phyloP scores from a whole-genome alignment of 1,139 yeast species.

The Geotrichum restrictum region DNA sequence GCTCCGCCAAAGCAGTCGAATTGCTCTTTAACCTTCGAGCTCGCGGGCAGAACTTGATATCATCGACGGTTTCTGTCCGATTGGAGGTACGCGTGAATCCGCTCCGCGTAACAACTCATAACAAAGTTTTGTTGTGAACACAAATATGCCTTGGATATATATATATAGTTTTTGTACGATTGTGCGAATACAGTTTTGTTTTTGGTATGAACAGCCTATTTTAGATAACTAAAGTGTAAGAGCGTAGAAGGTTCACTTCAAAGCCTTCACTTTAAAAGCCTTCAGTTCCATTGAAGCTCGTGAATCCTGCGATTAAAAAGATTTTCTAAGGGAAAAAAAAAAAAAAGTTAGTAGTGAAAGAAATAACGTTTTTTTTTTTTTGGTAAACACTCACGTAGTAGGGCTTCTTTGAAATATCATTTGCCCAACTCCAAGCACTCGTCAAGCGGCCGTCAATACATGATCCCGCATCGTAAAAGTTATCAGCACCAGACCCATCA shows the following conservation, averaged over 20 bases:
- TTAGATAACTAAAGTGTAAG: too few species aligned
- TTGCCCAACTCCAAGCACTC: constrained; percentile 77
- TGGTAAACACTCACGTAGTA: constrained; percentile 46
- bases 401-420: constrained; percentile 57
- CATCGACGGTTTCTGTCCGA: neutral
- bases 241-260: too few species aligned
- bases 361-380: too few species aligned
- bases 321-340: constrained; percentile 40
- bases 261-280: constrained; percentile 46
- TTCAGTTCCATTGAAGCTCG: constrained; percentile 70
- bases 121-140: neutral
- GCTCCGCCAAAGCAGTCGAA: constrained; percentile 9
- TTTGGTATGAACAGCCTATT: neutral
- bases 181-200: neutral
- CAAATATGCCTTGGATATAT: neutral
- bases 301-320: constrained; percentile 63
- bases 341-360: neutral
- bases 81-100: constrained; percentile 16
- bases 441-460: constrained; percentile 77
- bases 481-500: constrained; percentile 74
- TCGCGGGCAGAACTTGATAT: too few species aligned
- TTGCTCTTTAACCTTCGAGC: constrained; percentile 11
- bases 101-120: constrained; percentile 11
- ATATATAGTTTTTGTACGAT: neutral
- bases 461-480: constrained; percentile 72